Base-by-base conservation (phyloP, 2,329 filamentous ascomycete genomes). In the Hypoxylon sp. region DNA sequence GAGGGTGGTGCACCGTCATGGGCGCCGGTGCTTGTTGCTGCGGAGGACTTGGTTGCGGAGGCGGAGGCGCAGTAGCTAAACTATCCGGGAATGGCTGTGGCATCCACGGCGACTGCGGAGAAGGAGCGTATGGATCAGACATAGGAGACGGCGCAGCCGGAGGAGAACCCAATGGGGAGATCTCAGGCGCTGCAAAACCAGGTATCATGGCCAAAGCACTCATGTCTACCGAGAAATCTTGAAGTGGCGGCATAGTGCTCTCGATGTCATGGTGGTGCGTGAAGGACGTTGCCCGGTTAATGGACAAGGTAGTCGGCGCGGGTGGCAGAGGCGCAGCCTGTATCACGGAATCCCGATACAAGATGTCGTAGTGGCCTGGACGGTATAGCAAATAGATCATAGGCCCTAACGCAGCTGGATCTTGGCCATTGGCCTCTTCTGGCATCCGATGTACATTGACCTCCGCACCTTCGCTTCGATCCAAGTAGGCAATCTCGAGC, bases 331-430 rank as follows among this genome's bases (percentile, higher is more conserved):
- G 75, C 65, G 58, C 76, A 66, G 71, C 60, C 68, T 77, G 71
- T 62, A 73, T 55, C 64, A 68, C 50, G 70, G 64, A 48, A 65
- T 75, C 61, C 85, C 83, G 77, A 83, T 99, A 99, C 35, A 98
- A 86, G 68, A 99, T 90, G 79, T 98, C 96, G 80, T 98, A 99
- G 80, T 98, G 96, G 67, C 93, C 93, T 46, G 83, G 97, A 78
- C 83, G 90, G 87, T 82, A 94, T 76, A 85, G 86, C 67, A 86
- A 82, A 72, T 88, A 83, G 37, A 91, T 87, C 32, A 87, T 83
- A 27, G 85, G 83, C 0, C 83, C 85, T 0, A 86, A 75, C 0
- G 77, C 75, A 15, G 80, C 79, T 47, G 79, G 74, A 57, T 84
- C 82, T 59, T 84, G 82, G 2, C 76, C 78, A 59, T 84, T 85